phyloP scores from a whole-genome alignment of 345 rosid genomes.

The Syzygium aromaticum region DNA sequence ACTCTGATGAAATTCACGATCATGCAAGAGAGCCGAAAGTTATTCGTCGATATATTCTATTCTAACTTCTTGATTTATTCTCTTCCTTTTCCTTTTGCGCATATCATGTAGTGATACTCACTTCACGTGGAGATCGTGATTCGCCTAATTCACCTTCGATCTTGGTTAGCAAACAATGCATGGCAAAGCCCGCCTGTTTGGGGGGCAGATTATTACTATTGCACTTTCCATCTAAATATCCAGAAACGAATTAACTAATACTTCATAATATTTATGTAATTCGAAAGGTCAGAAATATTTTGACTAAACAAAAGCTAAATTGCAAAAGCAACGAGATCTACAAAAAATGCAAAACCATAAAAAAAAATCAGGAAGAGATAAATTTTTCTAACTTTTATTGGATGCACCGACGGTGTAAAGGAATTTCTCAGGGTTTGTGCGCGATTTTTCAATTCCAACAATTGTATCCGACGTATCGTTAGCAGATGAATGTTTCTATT shows the following conservation, averaged over 20 bases:
- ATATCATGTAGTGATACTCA: background rate
- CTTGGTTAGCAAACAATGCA: background rate
- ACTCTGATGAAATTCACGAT: background rate
- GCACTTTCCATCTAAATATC: background rate
- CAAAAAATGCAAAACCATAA: background rate
- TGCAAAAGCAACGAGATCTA: background rate
- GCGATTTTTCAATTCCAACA: fast-evolving
- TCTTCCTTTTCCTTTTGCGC: background rate
- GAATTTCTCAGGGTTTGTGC: background rate
- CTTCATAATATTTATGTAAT: background rate
- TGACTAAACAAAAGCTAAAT: background rate
- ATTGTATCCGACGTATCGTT: background rate
- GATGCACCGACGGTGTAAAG: background rate
- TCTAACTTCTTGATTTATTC: background rate
- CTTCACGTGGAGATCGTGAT: background rate
- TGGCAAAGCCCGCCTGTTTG: background rate
- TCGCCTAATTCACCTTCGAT: background rate
- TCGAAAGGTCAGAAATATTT: background rate
- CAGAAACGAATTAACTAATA: background rate
- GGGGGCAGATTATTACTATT: background rate
- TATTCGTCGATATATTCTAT: background rate
- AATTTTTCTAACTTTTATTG: background rate
- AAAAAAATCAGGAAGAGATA: background rate
- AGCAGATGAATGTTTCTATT: too few species aligned
- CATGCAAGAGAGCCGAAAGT: background rate